Evolutionary conservation across 139 green algal species (phyloP).

Genomic region (Chlamydomonas schloesseri): DNA sequence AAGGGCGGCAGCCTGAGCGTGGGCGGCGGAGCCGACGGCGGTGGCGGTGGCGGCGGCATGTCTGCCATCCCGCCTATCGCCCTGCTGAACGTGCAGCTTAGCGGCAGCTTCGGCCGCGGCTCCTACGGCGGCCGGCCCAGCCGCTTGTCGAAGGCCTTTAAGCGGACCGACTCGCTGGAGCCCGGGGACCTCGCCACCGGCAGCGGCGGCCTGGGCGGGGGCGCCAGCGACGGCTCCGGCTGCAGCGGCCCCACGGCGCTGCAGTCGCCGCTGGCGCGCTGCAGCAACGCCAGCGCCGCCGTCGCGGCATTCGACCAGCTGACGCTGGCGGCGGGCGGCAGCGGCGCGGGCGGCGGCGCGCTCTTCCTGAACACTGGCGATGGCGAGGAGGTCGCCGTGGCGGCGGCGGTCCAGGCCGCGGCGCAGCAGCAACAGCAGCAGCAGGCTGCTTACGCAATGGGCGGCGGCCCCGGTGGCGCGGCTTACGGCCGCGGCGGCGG

Average conservation of each 20-base stretch:
- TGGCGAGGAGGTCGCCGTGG: too few relatives aligned
- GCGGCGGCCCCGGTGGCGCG: too few relatives aligned
- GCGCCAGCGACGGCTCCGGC: not conserved
- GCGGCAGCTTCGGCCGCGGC: not conserved
- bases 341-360: not conserved
- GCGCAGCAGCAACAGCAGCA: too few relatives aligned
- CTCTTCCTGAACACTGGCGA: too few relatives aligned
- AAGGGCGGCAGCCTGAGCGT: not conserved
- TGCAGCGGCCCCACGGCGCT: not conserved
- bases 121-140: not conserved
- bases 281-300: conserved; percentile 29
- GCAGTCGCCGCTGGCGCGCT: conserved; percentile 1
- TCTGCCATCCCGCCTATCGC: too few relatives aligned
- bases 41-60: not conserved
- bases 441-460: too few relatives aligned
- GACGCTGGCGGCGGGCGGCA: conserved; percentile 8
- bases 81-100: too few relatives aligned
- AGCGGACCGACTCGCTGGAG: conserved; percentile 21
- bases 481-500: too few relatives aligned
- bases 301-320: conserved; percentile 43
- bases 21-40: not conserved
- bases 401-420: too few relatives aligned
- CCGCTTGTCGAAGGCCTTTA: conserved; percentile 24
- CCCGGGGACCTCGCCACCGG: not conserved
- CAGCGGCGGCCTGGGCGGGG: not conserved